Conservation (phyloP, 2,329 filamentous ascomycete species). For the Stachybotrys elegans region DNA sequence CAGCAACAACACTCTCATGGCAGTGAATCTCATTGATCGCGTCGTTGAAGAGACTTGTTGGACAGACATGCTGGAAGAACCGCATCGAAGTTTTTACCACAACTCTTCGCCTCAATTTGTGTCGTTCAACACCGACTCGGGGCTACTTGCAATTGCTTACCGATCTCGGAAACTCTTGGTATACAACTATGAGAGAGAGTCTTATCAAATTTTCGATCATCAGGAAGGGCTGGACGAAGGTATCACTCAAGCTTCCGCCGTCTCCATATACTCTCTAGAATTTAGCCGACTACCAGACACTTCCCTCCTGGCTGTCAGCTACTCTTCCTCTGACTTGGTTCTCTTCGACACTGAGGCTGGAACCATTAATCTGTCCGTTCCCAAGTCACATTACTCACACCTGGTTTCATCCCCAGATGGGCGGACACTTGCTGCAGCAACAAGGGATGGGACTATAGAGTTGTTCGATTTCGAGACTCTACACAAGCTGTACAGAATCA, state of each 20-base stretch:
- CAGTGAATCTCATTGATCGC: background rate
- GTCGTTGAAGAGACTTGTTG: background rate
- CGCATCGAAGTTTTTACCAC: background rate
- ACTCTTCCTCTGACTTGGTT: background rate
- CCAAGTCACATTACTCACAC: background rate
- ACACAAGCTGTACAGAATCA: background rate
- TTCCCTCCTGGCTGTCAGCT: background rate
- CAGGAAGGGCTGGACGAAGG: background rate
- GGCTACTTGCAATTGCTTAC: background rate
- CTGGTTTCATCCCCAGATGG: conserved; percentile 1
- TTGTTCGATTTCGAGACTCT: conserved; percentile 1
- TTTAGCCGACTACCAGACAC: background rate
- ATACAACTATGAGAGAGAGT: conserved; percentile 1
- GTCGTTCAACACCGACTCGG: background rate
- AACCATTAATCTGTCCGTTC: background rate
- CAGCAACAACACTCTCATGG: background rate
- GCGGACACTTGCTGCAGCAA: background rate
- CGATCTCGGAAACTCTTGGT: background rate
- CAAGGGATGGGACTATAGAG: background rate
- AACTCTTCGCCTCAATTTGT: conserved; percentile 1
- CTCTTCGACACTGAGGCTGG: background rate
- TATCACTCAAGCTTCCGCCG: background rate
- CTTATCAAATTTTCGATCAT: conserved; percentile 2
- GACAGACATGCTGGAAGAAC: background rate
- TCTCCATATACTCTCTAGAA: background rate